Percentiles rank a stretch among this genome's conserved stretches.
Conservation (phyloP, 768 basidiomycete species). For the Filobasidium wieringae region DNA sequence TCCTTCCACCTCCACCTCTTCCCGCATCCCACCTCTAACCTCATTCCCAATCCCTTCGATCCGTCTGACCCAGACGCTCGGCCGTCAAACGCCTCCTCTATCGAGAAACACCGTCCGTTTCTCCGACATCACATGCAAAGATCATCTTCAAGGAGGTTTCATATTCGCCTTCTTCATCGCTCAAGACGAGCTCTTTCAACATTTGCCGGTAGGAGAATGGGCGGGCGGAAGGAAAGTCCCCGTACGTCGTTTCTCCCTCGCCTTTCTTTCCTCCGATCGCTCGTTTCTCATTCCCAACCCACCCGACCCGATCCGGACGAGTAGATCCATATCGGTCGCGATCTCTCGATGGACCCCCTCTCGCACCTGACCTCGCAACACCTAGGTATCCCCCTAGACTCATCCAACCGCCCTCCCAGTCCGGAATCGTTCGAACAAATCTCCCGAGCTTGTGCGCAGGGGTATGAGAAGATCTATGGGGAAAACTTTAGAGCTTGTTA, state of each 20-base stretch:
- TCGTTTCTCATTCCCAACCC: background rate
- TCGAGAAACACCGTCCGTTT: slow-evolving; percentile 8
- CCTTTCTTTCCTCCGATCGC: background rate
- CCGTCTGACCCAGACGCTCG: slow-evolving; percentile 6
- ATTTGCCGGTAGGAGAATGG: slow-evolving; percentile 6
- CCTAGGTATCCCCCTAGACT: background rate
- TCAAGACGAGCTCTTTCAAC: slow-evolving; percentile 10
- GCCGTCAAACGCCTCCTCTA: background rate
- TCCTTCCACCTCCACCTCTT: background rate
- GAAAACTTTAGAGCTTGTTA: slow-evolving; percentile 1
- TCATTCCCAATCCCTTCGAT: slow-evolving; percentile 2
- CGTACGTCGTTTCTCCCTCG: background rate
- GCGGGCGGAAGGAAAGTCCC: background rate
- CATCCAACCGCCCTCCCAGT: background rate
- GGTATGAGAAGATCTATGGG: background rate
- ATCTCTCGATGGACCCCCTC: slow-evolving; percentile 7
- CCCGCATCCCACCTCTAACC: no score
- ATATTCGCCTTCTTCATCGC: slow-evolving; percentile 9
- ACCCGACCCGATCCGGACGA: background rate
- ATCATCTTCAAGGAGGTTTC: slow-evolving; percentile 5
- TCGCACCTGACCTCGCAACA: background rate
- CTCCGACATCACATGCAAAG: slow-evolving; percentile 5
- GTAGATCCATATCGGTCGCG: slow-evolving; percentile 10
- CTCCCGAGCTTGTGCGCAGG: background rate
- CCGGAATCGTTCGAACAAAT: background rate